These are phyloP conservation scores for Aspergillus sp. DNA, from an alignment of 2,329 filamentous ascomycete species.

Conservation along the genomic window DNA sequence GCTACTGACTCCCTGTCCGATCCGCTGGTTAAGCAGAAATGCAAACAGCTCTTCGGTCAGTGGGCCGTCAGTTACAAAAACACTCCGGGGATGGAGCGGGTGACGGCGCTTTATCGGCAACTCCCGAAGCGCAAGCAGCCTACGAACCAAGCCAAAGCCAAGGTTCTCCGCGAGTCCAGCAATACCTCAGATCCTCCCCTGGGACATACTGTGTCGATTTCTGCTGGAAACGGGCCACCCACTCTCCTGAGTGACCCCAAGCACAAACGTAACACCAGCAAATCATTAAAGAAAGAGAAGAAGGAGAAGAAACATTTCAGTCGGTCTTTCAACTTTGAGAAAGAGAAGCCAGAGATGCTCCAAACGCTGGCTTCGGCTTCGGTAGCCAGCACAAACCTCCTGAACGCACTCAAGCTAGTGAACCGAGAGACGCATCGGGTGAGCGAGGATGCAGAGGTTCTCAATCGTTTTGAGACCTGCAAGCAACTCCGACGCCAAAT, in stretches of 20 bases:
- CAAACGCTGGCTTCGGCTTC: conserved; percentile 85
- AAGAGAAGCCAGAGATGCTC: conserved; percentile 84
- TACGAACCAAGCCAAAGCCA: conserved; percentile 74
- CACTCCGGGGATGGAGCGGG: conserved; percentile 73
- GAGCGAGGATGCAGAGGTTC: conserved; percentile 75
- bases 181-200: conserved; percentile 37
- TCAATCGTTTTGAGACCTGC: conserved; percentile 78
- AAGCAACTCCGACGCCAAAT: conserved; percentile 82
- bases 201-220: conserved; percentile 41
- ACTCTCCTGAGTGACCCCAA: conserved; percentile 36
- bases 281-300: conserved; percentile 42
- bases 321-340: conserved; percentile 76
- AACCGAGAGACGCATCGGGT: conserved; percentile 87
- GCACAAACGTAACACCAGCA: conserved; percentile 38
- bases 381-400: conserved; percentile 85
- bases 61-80: conserved; percentile 83
- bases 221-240: conserved; percentile 36
- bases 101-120: conserved; percentile 75
- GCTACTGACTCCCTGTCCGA: conserved; percentile 84
- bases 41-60: conserved; percentile 77
- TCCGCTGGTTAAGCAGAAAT: conserved; percentile 81
- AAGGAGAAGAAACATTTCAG: conserved; percentile 48
- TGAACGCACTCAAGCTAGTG: conserved; percentile 83
- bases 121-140: conserved; percentile 68
- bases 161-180: conserved; percentile 78